Evolutionary conservation across 1,284 basidiomycete genomes (phyloP).

Genomic region (Salmacisia buchloeana): DNA sequence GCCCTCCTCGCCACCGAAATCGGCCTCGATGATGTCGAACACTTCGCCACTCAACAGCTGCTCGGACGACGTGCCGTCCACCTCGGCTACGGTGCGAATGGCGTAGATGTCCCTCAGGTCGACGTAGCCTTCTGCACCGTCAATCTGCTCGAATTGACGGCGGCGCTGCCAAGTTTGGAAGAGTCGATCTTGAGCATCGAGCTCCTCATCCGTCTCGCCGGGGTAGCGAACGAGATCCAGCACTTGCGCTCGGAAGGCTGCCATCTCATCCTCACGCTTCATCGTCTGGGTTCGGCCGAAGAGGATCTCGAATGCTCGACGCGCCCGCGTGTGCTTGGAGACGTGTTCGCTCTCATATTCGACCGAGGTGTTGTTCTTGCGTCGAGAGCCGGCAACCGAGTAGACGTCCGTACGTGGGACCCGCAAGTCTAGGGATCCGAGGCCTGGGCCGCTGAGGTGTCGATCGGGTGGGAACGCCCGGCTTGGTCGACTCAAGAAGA

Average conservation of each 20-base stretch:
- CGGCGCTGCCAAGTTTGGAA: conserved; percentile 44
- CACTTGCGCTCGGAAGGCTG: conserved; percentile 47
- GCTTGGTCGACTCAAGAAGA: conserved; percentile 61
- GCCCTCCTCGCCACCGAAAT: conserved; percentile 65
- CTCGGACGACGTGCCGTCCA: neutral
- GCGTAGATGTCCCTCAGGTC: conserved; percentile 65
- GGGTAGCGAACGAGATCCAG: conserved; percentile 30
- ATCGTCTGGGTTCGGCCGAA: conserved; percentile 24
- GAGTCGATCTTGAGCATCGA: conserved; percentile 30
- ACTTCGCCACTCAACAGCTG: neutral
- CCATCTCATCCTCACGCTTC: conserved; percentile 40
- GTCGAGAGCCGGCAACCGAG: neutral
- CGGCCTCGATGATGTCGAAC: conserved; percentile 54
- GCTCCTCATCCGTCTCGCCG: conserved; percentile 28
- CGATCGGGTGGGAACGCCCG: conserved; percentile 66
- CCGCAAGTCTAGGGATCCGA: conserved; percentile 22
- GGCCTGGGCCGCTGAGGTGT: conserved; percentile 37
- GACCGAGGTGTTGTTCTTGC: neutral
- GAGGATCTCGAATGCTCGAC: conserved; percentile 19
- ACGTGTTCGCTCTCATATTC: neutral
- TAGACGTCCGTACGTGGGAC: conserved; percentile 19
- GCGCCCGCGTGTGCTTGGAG: neutral
- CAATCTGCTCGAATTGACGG: conserved; percentile 64
- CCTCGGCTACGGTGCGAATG: conserved; percentile 56
- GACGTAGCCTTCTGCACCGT: conserved; percentile 62